Evolutionary conservation across 805 yeast species (phyloP).

Genomic region (Helenozyma rhizophorensis): DNA sequence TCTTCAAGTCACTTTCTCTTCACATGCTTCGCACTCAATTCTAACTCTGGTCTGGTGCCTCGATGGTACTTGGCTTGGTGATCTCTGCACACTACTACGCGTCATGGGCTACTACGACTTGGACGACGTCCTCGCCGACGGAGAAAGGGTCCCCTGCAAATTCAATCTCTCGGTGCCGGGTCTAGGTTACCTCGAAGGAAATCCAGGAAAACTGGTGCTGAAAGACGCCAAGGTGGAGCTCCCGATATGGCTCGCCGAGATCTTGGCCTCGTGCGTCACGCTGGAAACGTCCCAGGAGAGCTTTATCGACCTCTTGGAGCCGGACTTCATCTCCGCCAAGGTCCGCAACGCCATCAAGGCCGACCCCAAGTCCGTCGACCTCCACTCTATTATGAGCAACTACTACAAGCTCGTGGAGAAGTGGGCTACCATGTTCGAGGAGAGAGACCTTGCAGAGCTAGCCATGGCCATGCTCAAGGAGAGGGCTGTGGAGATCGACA

Average conservation of each 20-base stretch:
- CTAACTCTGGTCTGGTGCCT: no score
- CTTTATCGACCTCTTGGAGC: constrained; percentile 65
- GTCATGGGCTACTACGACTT: constrained; percentile 56
- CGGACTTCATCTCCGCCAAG: constrained; percentile 59
- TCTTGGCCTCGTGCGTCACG: constrained; percentile 50
- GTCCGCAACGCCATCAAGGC: constrained; percentile 82
- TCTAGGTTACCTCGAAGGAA: constrained; percentile 80
- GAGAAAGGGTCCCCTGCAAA: constrained; percentile 71
- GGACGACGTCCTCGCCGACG: constrained; percentile 70
- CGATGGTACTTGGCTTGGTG: no score
- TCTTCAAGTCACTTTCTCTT: no score
- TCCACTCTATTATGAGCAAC: constrained; percentile 60
- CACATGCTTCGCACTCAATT: no score
- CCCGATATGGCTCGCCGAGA: constrained; percentile 86
- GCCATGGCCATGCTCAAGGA: constrained; percentile 51
- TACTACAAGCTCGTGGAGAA: constrained; percentile 67
- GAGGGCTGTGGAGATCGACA: constrained; percentile 69
- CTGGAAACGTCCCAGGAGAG: constrained; percentile 39
- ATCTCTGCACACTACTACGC: no score
- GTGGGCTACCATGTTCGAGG: constrained; percentile 74
- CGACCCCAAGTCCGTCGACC: constrained; percentile 60
- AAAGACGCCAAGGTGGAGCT: constrained; percentile 66
- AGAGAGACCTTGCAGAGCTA: constrained; percentile 54
- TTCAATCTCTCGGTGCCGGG: constrained; percentile 80
- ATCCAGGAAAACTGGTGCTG: constrained; percentile 57